Percentiles rank a stretch among this genome's conserved stretches.
phyloP scores from a whole-genome alignment of 305 asterid genomes.

The Solanum hybrid region DNA sequence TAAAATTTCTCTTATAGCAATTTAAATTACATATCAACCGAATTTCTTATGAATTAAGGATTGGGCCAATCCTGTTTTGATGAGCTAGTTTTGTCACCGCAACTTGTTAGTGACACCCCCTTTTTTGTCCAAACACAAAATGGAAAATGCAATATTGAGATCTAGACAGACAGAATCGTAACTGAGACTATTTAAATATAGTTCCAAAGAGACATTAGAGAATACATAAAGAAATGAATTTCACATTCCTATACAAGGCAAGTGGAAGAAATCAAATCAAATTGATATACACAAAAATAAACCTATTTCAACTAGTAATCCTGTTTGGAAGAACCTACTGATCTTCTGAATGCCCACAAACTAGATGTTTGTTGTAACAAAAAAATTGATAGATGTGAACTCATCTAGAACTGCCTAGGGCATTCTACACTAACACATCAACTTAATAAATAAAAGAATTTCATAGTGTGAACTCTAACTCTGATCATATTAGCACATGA shows the following conservation, averaged over 20 bases:
- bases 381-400: background rate
- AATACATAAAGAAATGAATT: background rate
- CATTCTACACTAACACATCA: background rate
- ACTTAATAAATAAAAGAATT: background rate
- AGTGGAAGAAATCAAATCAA: background rate
- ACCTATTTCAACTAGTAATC: slow-evolving; percentile 1
- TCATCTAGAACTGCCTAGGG: background rate
- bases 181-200: background rate
- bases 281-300: background rate
- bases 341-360: background rate
- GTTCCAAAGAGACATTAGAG: background rate
- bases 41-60: background rate
- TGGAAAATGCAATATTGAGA: background rate
- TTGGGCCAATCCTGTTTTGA: background rate
- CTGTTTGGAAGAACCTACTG: background rate
- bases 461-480: background rate
- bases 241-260: background rate
- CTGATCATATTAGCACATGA: background rate
- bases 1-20: background rate
- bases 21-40: background rate
- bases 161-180: background rate
- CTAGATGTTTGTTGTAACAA: background rate
- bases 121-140: background rate
- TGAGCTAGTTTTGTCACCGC: background rate
- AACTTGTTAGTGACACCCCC: background rate